Evolutionary conservation across 768 basidiomycete species (phyloP), one percentile per base, ranked within the genome.

Genomic region (Mycena metata): DNA sequence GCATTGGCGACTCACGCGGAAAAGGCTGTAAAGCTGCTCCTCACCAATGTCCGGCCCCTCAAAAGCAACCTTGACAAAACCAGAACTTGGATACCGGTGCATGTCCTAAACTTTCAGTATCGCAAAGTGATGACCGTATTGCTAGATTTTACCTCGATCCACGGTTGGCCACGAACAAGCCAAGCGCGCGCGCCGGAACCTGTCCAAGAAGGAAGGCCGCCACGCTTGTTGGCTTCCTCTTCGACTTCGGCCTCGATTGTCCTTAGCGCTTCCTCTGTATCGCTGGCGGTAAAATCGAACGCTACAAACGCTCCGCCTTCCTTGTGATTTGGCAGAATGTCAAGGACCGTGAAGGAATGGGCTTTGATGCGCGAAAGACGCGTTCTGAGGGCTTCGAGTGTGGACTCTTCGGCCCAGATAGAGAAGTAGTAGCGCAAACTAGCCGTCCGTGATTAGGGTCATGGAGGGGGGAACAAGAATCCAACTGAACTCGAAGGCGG

Each of bases 41-140:
- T 96, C 94, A 33, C 87, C 85, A 2, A 96, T 81, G 75, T 98
- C 96, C 1, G 95, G 91, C 0, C 97, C 97, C 36, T 97, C 93
- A 72, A 97, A 98, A 8, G 88, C 80, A n/a, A 97, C 87, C 66
- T 88, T 88, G 57, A 98, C 75, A 11, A 91, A 83, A 3, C 84
- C 81, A 21, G 92, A 91, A 3, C 39, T 4, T 0, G 95, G 90
- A 76, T 89, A 97, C 59, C 93, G 85, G 65, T 90, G 84, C 88
- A 98, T 89, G 71, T 99, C 97, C 93, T 96, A 60, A 21, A 58
- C 23, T 52, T 17, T 61, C 62, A 43, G 23, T 42, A 59, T 47
- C 23, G 45, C 11, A 39, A 55, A 43, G 35, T 49, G 64, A 42
- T 50, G 10, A 19, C 15, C 24, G 43, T 21, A 54, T 1, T 12